phyloP scores from a whole-genome alignment of 2,329 filamentous ascomycete species.

The Fusarium sp. region DNA sequence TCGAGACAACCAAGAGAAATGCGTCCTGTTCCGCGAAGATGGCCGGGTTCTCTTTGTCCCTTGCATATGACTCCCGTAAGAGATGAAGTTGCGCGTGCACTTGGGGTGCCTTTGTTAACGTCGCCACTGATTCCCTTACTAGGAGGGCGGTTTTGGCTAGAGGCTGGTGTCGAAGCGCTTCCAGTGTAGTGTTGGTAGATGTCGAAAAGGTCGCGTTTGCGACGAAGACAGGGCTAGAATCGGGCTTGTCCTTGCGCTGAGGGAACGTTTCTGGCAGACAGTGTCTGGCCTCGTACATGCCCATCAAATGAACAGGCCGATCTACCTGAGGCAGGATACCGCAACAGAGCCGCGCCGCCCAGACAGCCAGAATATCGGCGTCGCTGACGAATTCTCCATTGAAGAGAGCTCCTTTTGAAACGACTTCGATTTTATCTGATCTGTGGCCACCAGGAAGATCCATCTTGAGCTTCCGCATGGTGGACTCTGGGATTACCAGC shows the following conservation, averaged over 20 bases:
- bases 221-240: constrained; percentile 3
- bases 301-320: constrained; percentile 7
- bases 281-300: constrained; percentile 15
- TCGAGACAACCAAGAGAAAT: constrained; percentile 3
- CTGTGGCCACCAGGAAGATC: neutral
- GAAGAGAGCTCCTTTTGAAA: constrained; percentile 6
- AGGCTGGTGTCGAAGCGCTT: constrained; percentile 7
- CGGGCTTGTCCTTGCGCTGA: constrained; percentile 7
- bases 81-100: constrained; percentile 7
- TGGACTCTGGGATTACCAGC: neutral
- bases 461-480: constrained; percentile 1
- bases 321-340: constrained; percentile 4
- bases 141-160: constrained; percentile 6
- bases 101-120: neutral
- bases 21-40: neutral
- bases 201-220: constrained; percentile 14
- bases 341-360: constrained; percentile 12
- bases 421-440: neutral
- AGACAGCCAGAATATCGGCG: constrained; percentile 3
- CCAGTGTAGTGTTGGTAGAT: constrained; percentile 10
- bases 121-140: constrained; percentile 12
- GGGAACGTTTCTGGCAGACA: constrained; percentile 4
- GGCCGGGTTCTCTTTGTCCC: neutral
- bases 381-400: constrained; percentile 8
- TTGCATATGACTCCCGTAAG: neutral